Evolutionary conservation across 2,329 filamentous ascomycete species (phyloP).

Genomic region (Diplodia sapinea): DNA sequence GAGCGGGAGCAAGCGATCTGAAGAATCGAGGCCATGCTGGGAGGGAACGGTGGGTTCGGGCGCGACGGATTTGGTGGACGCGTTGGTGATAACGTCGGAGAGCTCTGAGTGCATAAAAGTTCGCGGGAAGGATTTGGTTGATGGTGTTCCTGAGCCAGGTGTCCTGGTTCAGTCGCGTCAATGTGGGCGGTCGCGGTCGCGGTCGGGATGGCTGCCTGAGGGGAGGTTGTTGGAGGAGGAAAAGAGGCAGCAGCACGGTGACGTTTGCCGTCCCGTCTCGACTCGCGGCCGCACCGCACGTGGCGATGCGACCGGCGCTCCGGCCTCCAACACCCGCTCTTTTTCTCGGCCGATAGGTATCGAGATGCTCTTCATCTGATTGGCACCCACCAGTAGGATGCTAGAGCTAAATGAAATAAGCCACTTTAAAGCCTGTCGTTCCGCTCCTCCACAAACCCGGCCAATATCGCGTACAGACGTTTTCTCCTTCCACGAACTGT

Average conservation of each 20-base stretch:
- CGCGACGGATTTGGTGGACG: slow-evolving; percentile 48
- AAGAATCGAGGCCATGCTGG: slow-evolving; percentile 65
- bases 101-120: slow-evolving; percentile 72
- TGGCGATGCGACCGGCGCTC: slow-evolving; percentile 4
- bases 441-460: neutral
- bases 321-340: neutral
- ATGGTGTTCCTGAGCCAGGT: slow-evolving; percentile 30
- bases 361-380: neutral
- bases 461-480: neutral
- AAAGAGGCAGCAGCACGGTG: slow-evolving; percentile 4
- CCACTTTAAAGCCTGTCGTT: neutral
- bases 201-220: slow-evolving; percentile 13
- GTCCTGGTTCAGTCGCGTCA: slow-evolving; percentile 30
- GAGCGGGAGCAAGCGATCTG: slow-evolving; percentile 54
- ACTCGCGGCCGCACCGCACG: slow-evolving; percentile 15
- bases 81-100: slow-evolving; percentile 56
- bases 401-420: neutral
- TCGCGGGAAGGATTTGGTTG: slow-evolving; percentile 31
- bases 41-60: slow-evolving; percentile 47
- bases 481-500: neutral
- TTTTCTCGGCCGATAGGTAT: neutral
- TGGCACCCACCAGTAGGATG: neutral
- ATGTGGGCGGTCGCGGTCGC: neutral
- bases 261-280: slow-evolving; percentile 12
- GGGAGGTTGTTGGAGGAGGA: slow-evolving; percentile 1